These are phyloP conservation scores for Lachnellula cervina DNA, from an alignment of 2,329 filamentous ascomycete genomes.

Conservation along the genomic window DNA sequence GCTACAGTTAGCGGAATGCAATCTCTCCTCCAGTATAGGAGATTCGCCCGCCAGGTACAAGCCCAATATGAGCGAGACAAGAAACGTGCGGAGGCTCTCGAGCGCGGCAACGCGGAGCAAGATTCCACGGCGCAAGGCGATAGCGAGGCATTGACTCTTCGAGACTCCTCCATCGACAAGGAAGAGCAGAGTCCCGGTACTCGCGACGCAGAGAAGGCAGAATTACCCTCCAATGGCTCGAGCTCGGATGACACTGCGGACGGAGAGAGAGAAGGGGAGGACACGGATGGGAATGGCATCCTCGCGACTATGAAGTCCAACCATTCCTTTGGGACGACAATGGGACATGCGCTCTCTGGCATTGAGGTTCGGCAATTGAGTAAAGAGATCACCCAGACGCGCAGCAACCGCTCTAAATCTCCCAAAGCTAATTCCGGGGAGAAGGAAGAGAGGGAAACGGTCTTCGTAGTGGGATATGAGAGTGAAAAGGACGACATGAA, in stretches of 20 bases:
- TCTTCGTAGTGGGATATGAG: conserved; percentile 40
- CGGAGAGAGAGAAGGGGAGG: not conserved
- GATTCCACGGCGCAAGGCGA: not conserved
- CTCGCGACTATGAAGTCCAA: conserved; percentile 1
- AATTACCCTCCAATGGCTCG: not conserved
- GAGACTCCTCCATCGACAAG: conserved; percentile 14
- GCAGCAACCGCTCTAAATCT: conserved; percentile 2
- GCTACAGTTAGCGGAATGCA: conserved; percentile 11
- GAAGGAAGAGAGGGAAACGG: conserved; percentile 18
- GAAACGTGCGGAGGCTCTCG: conserved; percentile 17
- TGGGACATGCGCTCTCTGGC: conserved; percentile 17
- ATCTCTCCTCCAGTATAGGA: conserved; percentile 18
- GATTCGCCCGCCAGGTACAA: conserved; percentile 14
- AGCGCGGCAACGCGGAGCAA: conserved; percentile 19
- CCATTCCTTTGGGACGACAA: conserved; percentile 17
- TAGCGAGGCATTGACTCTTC: conserved; percentile 1
- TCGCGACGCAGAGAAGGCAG: conserved; percentile 18
- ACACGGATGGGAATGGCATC: conserved; percentile 6
- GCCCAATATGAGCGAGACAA: conserved; percentile 21
- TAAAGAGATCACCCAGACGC: conserved; percentile 14
- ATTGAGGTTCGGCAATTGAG: conserved; percentile 22
- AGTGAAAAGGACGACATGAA: conserved; percentile 34
- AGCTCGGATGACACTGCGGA: not conserved
- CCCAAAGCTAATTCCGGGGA: not conserved
- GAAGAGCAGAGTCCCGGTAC: conserved; percentile 9